Conservation (phyloP, 1,284 basidiomycete genomes). For the Apiotrichum gracile region DNA sequence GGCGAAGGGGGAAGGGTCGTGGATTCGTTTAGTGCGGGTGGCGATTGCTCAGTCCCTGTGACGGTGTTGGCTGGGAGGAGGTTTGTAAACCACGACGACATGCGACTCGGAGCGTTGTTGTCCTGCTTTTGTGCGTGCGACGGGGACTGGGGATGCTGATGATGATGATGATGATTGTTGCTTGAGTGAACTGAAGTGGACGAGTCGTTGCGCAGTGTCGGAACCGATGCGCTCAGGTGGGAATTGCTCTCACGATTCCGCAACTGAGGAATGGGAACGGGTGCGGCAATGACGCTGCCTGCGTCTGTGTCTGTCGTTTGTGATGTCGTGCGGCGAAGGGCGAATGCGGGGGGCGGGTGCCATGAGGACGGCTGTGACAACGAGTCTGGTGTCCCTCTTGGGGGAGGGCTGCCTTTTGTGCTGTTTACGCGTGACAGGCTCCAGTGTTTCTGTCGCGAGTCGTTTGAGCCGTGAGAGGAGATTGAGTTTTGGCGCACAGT, state of each 20-base stretch:
- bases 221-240: constrained; percentile 31
- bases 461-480: constrained; percentile 29
- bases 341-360: constrained; percentile 17
- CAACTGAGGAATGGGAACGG: constrained; percentile 11
- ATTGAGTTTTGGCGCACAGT: constrained; percentile 31
- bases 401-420: constrained; percentile 11
- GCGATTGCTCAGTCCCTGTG: background rate
- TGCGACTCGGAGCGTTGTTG: constrained; percentile 28
- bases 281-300: background rate
- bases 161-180: background rate
- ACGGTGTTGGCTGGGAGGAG: constrained; percentile 25
- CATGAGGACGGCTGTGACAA: constrained; percentile 18
- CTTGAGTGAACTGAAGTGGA: background rate
- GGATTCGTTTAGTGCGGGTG: background rate
- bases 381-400: constrained; percentile 5
- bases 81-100: constrained; percentile 43
- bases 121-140: background rate
- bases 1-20: constrained; percentile 27
- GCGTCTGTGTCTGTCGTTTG: constrained; percentile 10
- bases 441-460: constrained; percentile 14
- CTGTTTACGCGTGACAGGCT: constrained; percentile 15
- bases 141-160: background rate
- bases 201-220: background rate
- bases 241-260: constrained; percentile 22
- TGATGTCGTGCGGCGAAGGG: constrained; percentile 26